Evolutionary conservation across 192 early-diverging fungal genomes (phyloP).

Genomic region (Backusella sp.): DNA sequence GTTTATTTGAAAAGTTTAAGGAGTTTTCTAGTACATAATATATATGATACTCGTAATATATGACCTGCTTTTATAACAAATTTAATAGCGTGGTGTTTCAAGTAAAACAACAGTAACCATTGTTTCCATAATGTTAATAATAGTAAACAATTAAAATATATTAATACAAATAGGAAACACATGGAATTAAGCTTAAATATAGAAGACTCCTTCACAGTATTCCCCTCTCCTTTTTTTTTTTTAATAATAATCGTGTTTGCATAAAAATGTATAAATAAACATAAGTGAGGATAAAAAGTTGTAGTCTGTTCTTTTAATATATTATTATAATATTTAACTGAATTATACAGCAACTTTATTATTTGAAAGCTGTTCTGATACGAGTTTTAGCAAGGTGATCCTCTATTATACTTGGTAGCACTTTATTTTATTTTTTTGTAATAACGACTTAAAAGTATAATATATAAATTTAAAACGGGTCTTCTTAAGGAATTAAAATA

Average conservation of each 20-base stretch:
- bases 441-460: not conserved
- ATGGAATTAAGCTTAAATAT: not conserved
- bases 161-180: not conserved
- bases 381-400: not conserved
- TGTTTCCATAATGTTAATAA: not conserved
- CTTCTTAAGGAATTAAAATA: not conserved
- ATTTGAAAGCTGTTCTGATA: not conserved
- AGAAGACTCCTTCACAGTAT: not conserved
- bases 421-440: not conserved
- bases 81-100: not conserved
- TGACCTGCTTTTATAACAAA: not conserved
- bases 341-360: not conserved
- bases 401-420: not conserved
- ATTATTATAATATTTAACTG: not conserved
- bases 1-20: slow-evolving; percentile 5
- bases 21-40: not conserved
- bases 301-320: not conserved
- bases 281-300: not conserved
- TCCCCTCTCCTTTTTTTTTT: not conserved
- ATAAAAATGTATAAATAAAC: not conserved
- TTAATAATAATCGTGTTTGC: not conserved
- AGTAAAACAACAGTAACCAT: not conserved
- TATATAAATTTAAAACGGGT: slow-evolving; percentile 4
- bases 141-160: not conserved
- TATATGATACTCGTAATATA: too few relatives aligned